Evolutionary conservation across 129 eudicot species (phyloP), one percentile per base, ranked within the genome.

Genomic region (Kitagawia praeruptora): DNA sequence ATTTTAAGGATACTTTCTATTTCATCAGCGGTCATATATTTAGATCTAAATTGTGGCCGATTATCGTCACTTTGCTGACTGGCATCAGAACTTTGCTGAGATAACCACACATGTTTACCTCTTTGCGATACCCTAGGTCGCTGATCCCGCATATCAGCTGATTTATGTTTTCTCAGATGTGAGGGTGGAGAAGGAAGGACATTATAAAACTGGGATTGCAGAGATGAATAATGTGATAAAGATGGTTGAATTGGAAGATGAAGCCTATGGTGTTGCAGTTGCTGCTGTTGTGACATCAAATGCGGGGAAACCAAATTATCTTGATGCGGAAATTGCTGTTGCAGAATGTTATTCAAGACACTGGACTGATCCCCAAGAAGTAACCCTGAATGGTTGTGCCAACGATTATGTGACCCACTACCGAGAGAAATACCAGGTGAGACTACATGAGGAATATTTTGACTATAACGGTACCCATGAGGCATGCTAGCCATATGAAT

Each of bases 1-100:
- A 91, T 89, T 79, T 86, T 96, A 38, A 92, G 88, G 83, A 96
- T 90, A 83, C 93, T 84, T 63, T 96, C 97, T 73, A 96, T 89
- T 81, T 96, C 98, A 63, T 96, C 98, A 58, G 88, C 85, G 2
- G 99, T 87, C 99, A 96, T 96, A 83, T 92, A 82, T 82, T 96
- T 92, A 15, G 99, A 92, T 81, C 90, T 84, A 87, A 96, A 92
- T 25, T 89, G 91, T 7, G 87, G 79, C 38, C 84, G 79, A 70
- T 81, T 80, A 38, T 79, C 84, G 18, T 92, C 96, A 77, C 82
- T 87, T 82, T 88, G 92, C 77, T 84, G 89, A 79, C 77, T 87
- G 48, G 86, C 56, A 80, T 96, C 99, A 47, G 98, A 86, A 0
- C 86, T 87, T 54, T 92, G 97, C 44, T 88, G 90, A 66, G 93